Conservation (phyloP, 768 basidiomycete genomes). For the Russula foetens region DNA sequence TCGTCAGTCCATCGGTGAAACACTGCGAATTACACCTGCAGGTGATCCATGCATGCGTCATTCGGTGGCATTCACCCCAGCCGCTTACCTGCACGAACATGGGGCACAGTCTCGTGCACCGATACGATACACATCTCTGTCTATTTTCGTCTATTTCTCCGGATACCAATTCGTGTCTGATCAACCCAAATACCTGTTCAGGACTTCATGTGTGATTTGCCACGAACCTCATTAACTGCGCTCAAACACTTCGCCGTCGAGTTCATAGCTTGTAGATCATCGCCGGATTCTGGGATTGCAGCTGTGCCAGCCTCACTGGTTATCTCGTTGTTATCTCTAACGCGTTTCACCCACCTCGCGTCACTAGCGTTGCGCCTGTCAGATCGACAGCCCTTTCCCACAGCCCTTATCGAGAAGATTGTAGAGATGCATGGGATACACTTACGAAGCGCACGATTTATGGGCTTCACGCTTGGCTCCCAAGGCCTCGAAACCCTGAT, state of each 20-base stretch:
- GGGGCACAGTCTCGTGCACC: not conserved
- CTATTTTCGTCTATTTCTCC: not conserved
- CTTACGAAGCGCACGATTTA: slow-evolving; percentile 12
- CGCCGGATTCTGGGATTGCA: slow-evolving; percentile 5
- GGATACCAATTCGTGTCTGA: slow-evolving; percentile 1
- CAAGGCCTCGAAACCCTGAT: slow-evolving; percentile 13
- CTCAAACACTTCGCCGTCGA: slow-evolving; percentile 50
- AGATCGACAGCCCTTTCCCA: slow-evolving; percentile 6
- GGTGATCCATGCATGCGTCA: not conserved
- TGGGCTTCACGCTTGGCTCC: slow-evolving; percentile 1
- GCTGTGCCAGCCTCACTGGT: slow-evolving; percentile 4
- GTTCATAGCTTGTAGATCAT: slow-evolving; percentile 29
- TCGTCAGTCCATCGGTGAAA: not conserved
- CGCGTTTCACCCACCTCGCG: slow-evolving; percentile 14
- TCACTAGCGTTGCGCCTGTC: slow-evolving; percentile 17
- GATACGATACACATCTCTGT: not conserved
- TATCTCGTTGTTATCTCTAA: slow-evolving; percentile 7
- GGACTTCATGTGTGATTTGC: slow-evolving; percentile 21
- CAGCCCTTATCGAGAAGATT: slow-evolving; percentile 9
- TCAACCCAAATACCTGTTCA: slow-evolving; percentile 2
- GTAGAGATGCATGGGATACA: slow-evolving; percentile 12
- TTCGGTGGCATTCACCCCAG: not conserved
- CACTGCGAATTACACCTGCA: not conserved
- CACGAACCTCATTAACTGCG: slow-evolving; percentile 31
- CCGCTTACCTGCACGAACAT: not conserved